Evolutionary conservation across 2,329 filamentous ascomycete species (phyloP), one percentile per base, ranked within the genome.

Genomic region (Ilyonectria robusta): DNA sequence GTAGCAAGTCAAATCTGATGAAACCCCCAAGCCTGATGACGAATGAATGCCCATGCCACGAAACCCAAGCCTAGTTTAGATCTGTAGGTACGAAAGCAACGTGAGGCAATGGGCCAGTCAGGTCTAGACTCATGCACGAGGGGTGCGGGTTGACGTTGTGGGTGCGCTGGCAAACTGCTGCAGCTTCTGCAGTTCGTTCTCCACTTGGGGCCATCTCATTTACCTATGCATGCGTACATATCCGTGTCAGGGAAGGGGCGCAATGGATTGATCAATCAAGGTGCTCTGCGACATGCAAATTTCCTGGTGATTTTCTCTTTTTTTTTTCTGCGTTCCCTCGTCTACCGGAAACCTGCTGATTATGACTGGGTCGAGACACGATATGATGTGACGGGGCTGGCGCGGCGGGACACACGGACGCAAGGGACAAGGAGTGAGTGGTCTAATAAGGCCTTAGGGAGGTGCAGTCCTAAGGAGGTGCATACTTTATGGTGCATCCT

Each of bases 141-240:
- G 40, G 40, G 31, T 11, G 31, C 40, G 6, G 17, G 40, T 42
- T 42, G 40, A 42, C 40, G 15, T 42, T 17, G 40, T n/a, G 15
- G 15, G 40, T 42, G 40, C 50, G 50, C 31, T 53, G 50, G 50
- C 50, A 53, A 53, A 53, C 50, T 37, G 50, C 50, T 53, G 50
- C 50, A 53, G 48, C 21, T 19, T 29, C 48, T 21, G 29, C 48
- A 53, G 29, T 53, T 53, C 29, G 26, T 26, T 21, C 48, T 53
- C 48, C 48, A 53, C 48, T 51, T 33, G 17, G 48, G 48, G 26
- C 17, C 31, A 19, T 33, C 29, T 53, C 31, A 33, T 33, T 13
- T 33, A 33, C 10, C 40, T 26, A 15, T 47, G n/a, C 23, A 50
- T 50, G 40, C 40, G 26, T 31, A 31, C 26, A 31, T 31, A 11